Evolutionary conservation across 768 basidiomycete genomes (phyloP).

Genomic region (Pleurotus cornucopiae): DNA sequence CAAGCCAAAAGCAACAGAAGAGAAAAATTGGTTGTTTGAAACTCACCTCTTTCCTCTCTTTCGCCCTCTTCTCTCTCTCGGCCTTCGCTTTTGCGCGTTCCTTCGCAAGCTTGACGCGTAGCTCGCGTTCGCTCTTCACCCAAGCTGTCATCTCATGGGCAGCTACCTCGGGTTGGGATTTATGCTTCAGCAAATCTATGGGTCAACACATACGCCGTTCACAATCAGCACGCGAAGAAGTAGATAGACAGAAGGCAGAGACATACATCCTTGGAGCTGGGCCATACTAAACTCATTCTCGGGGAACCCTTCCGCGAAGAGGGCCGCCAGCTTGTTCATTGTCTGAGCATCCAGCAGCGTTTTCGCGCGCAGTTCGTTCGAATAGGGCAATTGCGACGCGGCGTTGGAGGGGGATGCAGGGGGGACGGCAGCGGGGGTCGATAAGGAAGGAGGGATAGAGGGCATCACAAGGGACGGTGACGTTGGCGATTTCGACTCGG

Average conservation of each 20-base stretch:
- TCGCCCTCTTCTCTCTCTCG: constrained; percentile 46
- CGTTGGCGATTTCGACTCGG: constrained; percentile 32
- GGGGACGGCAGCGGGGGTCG: constrained; percentile 14
- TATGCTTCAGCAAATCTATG: constrained; percentile 77
- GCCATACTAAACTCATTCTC: constrained; percentile 88
- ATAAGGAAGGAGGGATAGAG: constrained; percentile 32
- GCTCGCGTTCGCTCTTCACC: constrained; percentile 72
- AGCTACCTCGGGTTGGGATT: constrained; percentile 75
- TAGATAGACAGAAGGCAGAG: constrained; percentile 14
- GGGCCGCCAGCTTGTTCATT: constrained; percentile 65
- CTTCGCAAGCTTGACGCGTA: constrained; percentile 66
- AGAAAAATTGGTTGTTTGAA: background rate
- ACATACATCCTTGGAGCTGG: constrained; percentile 79
- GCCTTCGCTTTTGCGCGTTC: constrained; percentile 49
- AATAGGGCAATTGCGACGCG: background rate
- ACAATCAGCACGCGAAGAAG: constrained; percentile 8
- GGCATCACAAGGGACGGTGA: constrained; percentile 37
- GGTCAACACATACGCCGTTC: constrained; percentile 7
- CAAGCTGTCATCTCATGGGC: constrained; percentile 63
- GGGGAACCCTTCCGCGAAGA: constrained; percentile 78
- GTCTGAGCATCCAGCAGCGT: constrained; percentile 57
- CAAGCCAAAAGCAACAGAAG: background rate
- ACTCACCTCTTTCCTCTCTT: constrained; percentile 65
- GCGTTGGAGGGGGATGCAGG: constrained; percentile 17
- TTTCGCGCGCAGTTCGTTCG: constrained; percentile 3